Base-by-base conservation (phyloP, 2,329 filamentous ascomycete species). In the Ophiognomonia clavigignenti-juglandacearum region DNA sequence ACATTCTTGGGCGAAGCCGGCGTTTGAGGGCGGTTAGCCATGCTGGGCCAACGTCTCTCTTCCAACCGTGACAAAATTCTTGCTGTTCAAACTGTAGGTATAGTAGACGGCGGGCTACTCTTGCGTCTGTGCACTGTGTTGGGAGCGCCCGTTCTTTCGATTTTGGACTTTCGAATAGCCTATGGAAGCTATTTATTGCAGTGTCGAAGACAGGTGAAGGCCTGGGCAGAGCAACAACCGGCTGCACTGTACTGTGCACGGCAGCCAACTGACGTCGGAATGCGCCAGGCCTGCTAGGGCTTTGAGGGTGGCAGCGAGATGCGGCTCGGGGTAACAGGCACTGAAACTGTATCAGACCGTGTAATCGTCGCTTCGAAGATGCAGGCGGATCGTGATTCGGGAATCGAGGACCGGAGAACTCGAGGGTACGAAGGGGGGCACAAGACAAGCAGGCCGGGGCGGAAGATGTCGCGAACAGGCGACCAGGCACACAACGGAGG, bases 1-100 rank as follows among this genome's bases (percentile, higher is more conserved):
- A 72, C 70, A 61, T 74, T 75, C 61, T 79, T 80, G 24, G 74
- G 73, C 26, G 74, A 77, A 26, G 72, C 71, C 35, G 74, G 73
- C 18, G 73, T 76, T n/a, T 67, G 64, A 32, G 72, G 72, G 49
- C 70, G 65, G 27, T 65, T 62, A 43, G 74, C 62, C 74, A 77
- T 77, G 29, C 44, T 59, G 56, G 14, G 29, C 20, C 27, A 10
- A 24, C 26, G 34, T 5, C 3, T 32, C 14, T 32, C 29, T 29
- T 18, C 13, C 20, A 19, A 6, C 40, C 10, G 26, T 14, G 19
- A 39, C 18, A 11, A 13, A 39, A 39, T n/a, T 22, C 19, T 24
- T 22, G 16, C 27, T 43, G 26, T 36, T 3, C 40, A 42, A 36
- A 19, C 13, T 34, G 32, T 27, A 29, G 36, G 24, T 26, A n/a